Base-by-base conservation (phyloP, 129 eudicot genomes). In the Mikania micrantha region DNA sequence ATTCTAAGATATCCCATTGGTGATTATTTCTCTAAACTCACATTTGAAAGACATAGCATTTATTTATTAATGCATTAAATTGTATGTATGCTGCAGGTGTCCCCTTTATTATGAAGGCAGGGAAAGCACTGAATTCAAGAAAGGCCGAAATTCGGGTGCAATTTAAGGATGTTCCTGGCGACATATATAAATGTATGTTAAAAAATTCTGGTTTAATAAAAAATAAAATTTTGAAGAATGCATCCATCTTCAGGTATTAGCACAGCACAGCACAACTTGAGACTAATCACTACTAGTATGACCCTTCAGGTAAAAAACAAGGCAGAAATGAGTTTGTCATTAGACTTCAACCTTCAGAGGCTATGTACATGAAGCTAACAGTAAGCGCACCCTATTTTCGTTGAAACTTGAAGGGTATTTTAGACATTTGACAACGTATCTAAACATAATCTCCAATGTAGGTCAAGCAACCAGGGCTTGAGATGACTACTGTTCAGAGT, bases 381-480 rank as follows among this genome's bases (percentile, higher is more conserved):
- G 97, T 88, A 87, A 58, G 88, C 35, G 41, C 41, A 66, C 42
- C 16, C 40, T 56, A 31, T 19, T 27, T 64, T 22, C 12, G 17
- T 53, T 36, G 17, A 11, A 27, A 36, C 40, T 19, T 20, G 44
- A 50, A 34, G 15, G 13, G 49, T 20, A 50, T 20, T 68, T 49
- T 66, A 45, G 66, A 12, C 9, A 70, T 57, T 40, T 24, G 56
- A 40, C 27, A 17, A 31, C 21, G 47, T 27, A 42, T 45, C 11
- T 20, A 20, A 32, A 66, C 25, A 47, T 52, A 8, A 53, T 28
- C 34, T 61, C 2, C 44, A 45, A 62, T 36, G 16, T 80, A 91
- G 97, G 97, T 91, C 35, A 91, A 91, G 85, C 78, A 91, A 75
- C 97, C 97, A 13, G 96, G 97, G 39, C 73, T 91, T 42, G 94